Conservation (phyloP, 2,329 filamentous ascomycete species). For the Cladophialophora exuberans region DNA sequence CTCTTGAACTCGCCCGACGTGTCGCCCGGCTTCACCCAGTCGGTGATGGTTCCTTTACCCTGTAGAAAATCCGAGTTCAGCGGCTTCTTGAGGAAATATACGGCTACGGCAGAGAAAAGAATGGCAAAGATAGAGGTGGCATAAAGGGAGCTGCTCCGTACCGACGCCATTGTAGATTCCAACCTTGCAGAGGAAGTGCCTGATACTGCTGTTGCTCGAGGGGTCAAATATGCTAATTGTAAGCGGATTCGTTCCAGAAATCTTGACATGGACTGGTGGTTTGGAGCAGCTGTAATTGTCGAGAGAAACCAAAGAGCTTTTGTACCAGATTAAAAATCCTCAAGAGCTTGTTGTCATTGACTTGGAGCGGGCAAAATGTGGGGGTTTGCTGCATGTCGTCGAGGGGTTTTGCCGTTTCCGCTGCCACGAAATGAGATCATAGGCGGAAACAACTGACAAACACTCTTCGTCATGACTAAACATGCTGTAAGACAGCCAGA, state of each 20-base stretch:
- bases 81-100: constrained; percentile 14
- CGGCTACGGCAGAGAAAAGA: constrained; percentile 14
- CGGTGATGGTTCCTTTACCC: constrained; percentile 65
- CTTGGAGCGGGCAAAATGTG: not conserved
- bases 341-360: not conserved
- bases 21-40: constrained; percentile 73
- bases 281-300: constrained; percentile 4
- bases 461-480: constrained; percentile 21
- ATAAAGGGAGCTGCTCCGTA: constrained; percentile 25
- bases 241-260: constrained; percentile 14
- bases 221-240: constrained; percentile 14
- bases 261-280: constrained; percentile 17
- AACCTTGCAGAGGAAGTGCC: not conserved
- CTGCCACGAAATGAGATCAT: too few relatives aligned
- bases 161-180: constrained; percentile 23
- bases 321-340: constrained; percentile 5
- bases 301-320: constrained; percentile 5
- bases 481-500: constrained; percentile 17
- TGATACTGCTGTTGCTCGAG: not conserved
- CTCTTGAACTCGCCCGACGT: constrained; percentile 91
- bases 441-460: constrained; percentile 17
- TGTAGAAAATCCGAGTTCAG: constrained; percentile 14
- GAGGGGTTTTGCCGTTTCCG: too few relatives aligned
- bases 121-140: constrained; percentile 18
- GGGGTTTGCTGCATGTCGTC: constrained; percentile 1